Conservation (phyloP, 2,329 filamentous ascomycete genomes). For the Macrophomina tecta region DNA sequence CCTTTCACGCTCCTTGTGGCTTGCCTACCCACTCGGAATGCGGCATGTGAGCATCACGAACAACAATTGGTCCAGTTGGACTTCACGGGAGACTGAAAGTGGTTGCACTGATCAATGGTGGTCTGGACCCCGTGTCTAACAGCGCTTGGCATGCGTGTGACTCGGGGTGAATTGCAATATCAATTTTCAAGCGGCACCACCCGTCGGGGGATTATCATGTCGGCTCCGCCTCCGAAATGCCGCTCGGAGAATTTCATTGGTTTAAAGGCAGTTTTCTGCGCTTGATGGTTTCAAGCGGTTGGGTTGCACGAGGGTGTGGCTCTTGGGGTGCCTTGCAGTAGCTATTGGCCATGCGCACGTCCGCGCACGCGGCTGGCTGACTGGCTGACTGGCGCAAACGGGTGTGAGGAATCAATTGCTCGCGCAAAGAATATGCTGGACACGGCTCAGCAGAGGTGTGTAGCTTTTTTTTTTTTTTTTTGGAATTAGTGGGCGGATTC, state of each 20-base stretch:
- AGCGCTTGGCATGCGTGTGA: not conserved
- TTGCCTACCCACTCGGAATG: too few relatives aligned
- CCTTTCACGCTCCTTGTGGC: too few relatives aligned
- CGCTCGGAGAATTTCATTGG: not conserved
- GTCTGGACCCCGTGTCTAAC: not conserved
- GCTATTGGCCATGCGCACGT: not conserved
- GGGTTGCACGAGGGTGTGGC: not conserved
- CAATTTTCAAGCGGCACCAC: not conserved
- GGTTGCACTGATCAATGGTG: not conserved
- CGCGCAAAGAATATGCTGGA: not conserved
- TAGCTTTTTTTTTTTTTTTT: too few relatives aligned
- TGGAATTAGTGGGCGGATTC: not conserved
- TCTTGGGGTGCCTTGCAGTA: conserved; percentile 4
- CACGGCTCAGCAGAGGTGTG: not conserved
- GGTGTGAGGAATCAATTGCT: conserved; percentile 5
- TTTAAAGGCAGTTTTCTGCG: not conserved
- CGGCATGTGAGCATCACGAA: too few relatives aligned
- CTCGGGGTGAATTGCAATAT: not conserved
- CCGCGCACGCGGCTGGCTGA: not conserved
- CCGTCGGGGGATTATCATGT: conserved; percentile 1
- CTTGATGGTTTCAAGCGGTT: not conserved
- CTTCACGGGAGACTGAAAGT: not conserved
- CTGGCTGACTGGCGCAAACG: not conserved
- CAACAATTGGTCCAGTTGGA: not conserved
- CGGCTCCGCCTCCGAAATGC: not conserved